phyloP scores from a whole-genome alignment of 1,284 basidiomycete genomes.

The Boletellus dicymbophilus region DNA sequence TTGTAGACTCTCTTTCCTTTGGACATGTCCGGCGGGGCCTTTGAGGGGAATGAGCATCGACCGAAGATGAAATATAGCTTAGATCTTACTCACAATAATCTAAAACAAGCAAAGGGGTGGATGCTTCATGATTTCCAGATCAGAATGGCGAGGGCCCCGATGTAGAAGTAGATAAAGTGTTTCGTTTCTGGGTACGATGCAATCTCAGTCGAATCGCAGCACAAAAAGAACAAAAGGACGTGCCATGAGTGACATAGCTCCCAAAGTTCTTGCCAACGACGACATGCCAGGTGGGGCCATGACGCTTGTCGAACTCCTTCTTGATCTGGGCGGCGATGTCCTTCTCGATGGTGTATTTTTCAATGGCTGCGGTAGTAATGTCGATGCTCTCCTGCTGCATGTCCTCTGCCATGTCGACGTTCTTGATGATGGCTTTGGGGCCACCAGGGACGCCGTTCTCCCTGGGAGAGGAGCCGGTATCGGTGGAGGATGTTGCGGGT shows the following conservation, averaged over 20 bases:
- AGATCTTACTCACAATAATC: constrained; percentile 34
- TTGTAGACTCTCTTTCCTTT: too few relatives aligned
- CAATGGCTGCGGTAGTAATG: constrained; percentile 81
- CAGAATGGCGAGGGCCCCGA: constrained; percentile 86
- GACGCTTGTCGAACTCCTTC: constrained; percentile 93
- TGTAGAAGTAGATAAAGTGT: constrained; percentile 97
- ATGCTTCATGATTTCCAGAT: constrained; percentile 86
- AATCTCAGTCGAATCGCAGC: too few relatives aligned
- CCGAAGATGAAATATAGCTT: too few relatives aligned
- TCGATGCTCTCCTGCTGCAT: constrained; percentile 95
- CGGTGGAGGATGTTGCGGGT: constrained; percentile 54
- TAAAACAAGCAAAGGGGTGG: constrained; percentile 14
- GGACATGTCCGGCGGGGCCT: too few relatives aligned
- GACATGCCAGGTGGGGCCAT: constrained; percentile 96
- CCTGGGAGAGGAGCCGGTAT: constrained; percentile 47
- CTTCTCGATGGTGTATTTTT: constrained; percentile 94
- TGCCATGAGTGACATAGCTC: constrained; percentile 96
- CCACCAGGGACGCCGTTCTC: constrained; percentile 42
- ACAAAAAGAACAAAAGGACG: background rate
- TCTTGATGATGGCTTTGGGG: constrained; percentile 92
- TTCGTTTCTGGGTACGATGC: constrained; percentile 74
- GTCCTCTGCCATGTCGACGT: constrained; percentile 95
- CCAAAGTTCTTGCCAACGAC: constrained; percentile 99
- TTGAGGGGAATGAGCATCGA: too few relatives aligned
- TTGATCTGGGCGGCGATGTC: constrained; percentile 98